Conservation (phyloP, 148 eudicot genomes). For the Fagopyrum homotropicum region DNA sequence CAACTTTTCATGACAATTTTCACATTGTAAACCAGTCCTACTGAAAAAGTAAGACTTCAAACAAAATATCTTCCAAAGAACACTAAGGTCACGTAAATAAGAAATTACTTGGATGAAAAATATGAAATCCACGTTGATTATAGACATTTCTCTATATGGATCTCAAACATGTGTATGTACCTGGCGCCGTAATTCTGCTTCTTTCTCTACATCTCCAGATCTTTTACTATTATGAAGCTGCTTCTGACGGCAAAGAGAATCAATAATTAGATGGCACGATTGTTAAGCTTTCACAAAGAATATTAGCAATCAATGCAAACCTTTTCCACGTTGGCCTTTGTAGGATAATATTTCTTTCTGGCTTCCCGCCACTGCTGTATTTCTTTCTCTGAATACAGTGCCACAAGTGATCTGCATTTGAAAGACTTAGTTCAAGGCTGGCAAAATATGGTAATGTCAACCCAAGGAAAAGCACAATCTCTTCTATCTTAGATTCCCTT, state of each 20-base stretch:
- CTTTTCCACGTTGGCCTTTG: conserved; percentile 51
- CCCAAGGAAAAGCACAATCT: background rate
- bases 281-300: background rate
- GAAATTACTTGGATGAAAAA: background rate
- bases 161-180: conserved; percentile 26
- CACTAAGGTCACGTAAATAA: background rate
- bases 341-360: conserved; percentile 76
- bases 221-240: conserved; percentile 28
- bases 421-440: background rate
- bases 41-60: background rate
- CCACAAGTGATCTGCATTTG: conserved; percentile 42
- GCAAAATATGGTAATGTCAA: background rate
- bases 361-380: conserved; percentile 85
- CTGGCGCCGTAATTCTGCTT: conserved; percentile 64
- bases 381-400: conserved; percentile 65
- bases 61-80: background rate
- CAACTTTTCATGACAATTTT: background rate
- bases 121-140: background rate
- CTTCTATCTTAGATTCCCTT: background rate
- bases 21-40: background rate
- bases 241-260: conserved; percentile 40
- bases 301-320: conserved; percentile 22
- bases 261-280: background rate
- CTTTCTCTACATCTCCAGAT: conserved; percentile 34
- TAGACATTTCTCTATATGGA: background rate